phyloP scores from a whole-genome alignment of 169 alveolate species.

The Eimeria mitis region DNA sequence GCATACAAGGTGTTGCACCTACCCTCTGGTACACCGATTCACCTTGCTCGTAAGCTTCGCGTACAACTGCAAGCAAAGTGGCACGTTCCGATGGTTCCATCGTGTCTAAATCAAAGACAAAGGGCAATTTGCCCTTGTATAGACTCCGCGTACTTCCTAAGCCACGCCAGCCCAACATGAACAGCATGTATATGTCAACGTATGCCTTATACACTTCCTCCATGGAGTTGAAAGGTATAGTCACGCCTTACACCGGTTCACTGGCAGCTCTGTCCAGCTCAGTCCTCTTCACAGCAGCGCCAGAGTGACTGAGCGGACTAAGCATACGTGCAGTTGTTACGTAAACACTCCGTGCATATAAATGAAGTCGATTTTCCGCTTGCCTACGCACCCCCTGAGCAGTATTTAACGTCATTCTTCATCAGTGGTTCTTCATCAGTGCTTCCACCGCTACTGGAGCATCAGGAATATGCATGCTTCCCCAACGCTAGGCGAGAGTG shows the following conservation, averaged over 20 bases:
- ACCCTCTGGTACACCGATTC: not conserved
- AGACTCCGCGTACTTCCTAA: not conserved
- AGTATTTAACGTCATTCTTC: not conserved
- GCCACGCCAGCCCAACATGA: not conserved
- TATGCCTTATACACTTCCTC: not conserved
- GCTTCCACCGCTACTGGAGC: not conserved
- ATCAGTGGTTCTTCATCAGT: too few species aligned
- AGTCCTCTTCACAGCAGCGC: not conserved
- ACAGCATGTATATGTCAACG: not conserved
- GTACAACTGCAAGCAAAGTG: not conserved
- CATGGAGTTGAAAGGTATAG: too few species aligned
- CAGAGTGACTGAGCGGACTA: not conserved
- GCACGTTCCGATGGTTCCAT: not conserved
- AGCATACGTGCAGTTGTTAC: not conserved
- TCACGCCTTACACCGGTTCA: not conserved
- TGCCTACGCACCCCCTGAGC: not conserved
- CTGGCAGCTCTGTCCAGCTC: not conserved
- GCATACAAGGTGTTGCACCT: not conserved
- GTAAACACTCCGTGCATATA: not conserved
- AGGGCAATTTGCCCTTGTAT: not conserved
- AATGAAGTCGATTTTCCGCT: too few species aligned
- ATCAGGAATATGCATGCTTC: not conserved
- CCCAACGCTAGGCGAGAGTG: not conserved
- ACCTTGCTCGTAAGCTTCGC: not conserved
- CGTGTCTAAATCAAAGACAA: not conserved